These are phyloP conservation scores for Fusarium sambucinum DNA, from an alignment of 2,329 filamentous ascomycete species.

Conservation along the genomic window DNA sequence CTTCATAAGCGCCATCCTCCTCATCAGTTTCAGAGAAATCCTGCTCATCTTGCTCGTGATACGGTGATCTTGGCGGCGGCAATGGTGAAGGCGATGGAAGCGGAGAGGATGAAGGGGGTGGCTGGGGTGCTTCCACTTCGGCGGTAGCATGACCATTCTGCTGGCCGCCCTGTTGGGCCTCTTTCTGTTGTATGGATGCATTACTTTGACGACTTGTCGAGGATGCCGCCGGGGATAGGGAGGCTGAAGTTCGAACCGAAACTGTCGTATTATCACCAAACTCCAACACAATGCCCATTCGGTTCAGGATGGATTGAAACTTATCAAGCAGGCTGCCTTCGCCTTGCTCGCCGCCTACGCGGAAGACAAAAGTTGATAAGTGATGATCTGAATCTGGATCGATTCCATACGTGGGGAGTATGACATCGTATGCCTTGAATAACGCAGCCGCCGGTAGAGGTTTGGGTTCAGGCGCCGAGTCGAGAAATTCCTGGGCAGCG, in stretches of 20 bases:
- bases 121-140: constrained; percentile 10
- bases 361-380: constrained; percentile 82
- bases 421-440: constrained; percentile 82
- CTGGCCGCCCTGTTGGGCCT: constrained; percentile 3
- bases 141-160: constrained; percentile 23
- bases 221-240: constrained; percentile 41
- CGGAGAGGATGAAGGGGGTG: constrained; percentile 8
- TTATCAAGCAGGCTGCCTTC: constrained; percentile 72
- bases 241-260: constrained; percentile 45
- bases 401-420: constrained; percentile 77
- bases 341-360: constrained; percentile 75
- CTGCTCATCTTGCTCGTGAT: constrained; percentile 13
- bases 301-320: constrained; percentile 75
- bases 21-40: constrained; percentile 20
- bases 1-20: constrained; percentile 32
- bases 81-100: constrained; percentile 6
- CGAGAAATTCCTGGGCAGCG: constrained; percentile 74
- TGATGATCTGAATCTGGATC: constrained; percentile 80
- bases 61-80: constrained; percentile 7
- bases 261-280: constrained; percentile 58
- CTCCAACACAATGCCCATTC: constrained; percentile 79
- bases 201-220: constrained; percentile 39
- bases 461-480: constrained; percentile 68
- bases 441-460: constrained; percentile 80
- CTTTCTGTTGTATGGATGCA: background rate